Conservation (phyloP, 2,329 filamentous ascomycete genomes). For the Fusarium anguioides region DNA sequence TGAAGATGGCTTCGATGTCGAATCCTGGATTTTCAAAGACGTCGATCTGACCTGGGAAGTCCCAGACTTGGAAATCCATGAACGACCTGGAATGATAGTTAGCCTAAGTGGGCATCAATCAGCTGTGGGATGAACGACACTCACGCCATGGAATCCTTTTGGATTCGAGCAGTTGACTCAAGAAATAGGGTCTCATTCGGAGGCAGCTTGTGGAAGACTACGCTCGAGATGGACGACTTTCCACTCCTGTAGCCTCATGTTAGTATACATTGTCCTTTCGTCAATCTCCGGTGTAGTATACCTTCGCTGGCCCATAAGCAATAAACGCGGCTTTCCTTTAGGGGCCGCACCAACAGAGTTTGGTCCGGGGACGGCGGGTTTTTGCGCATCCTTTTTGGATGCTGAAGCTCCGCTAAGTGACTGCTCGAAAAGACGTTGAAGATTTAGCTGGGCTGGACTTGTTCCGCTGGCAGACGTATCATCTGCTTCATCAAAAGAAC, state of each 20-base stretch:
- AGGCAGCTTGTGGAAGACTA: conserved; percentile 98
- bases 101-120: background rate
- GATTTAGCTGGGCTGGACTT: conserved; percentile 71
- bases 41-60: conserved; percentile 94
- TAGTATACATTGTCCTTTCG: conserved; percentile 1
- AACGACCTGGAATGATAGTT: conserved; percentile 75
- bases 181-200: conserved; percentile 96
- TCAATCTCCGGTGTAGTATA: conserved; percentile 54
- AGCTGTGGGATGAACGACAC: conserved; percentile 52
- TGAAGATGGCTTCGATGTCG: conserved; percentile 93
- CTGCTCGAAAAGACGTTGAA: conserved; percentile 72
- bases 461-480: conserved; percentile 52
- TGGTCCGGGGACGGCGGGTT: conserved; percentile 55
- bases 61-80: conserved; percentile 99
- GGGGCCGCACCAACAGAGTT: conserved; percentile 56
- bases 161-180: conserved; percentile 92
- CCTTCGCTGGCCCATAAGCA: conserved; percentile 97
- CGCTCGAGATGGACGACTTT: conserved; percentile 97
- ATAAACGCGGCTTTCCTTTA: conserved; percentile 81
- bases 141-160: conserved; percentile 95
- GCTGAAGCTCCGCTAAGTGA: conserved; percentile 63
- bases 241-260: conserved; percentile 75
- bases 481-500: conserved; percentile 41
- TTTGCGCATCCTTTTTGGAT: conserved; percentile 61
- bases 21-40: conserved; percentile 87